Evolutionary conservation across 2,329 filamentous ascomycete species (phyloP).

Genomic region (Colletotrichum sp.): DNA sequence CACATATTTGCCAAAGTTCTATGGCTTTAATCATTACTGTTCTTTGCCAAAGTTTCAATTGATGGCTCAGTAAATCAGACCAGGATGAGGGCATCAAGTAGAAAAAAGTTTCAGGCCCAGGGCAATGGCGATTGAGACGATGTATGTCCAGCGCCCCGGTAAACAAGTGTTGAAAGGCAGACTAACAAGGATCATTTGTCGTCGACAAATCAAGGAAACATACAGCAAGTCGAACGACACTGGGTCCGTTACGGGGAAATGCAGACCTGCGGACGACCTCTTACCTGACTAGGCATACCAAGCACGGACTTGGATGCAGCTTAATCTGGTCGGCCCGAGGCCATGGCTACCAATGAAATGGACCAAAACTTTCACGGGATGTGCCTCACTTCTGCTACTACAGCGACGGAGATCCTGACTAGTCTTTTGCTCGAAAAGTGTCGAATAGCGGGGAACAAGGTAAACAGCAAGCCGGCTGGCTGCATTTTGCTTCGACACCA

Average conservation of each 20-base stretch:
- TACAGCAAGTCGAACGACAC: neutral
- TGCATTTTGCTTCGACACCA: neutral
- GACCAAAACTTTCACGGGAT: neutral
- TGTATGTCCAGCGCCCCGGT: neutral
- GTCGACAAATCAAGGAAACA: neutral
- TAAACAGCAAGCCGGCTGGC: neutral
- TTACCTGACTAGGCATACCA: neutral
- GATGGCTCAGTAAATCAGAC: neutral
- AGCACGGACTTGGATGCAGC: neutral
- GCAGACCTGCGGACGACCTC: neutral
- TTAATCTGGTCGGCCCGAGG: neutral
- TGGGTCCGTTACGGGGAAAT: neutral
- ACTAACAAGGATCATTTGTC: neutral
- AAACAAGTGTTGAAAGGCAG: neutral
- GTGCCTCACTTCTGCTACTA: neutral
- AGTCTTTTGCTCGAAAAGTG: neutral
- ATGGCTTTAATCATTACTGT: neutral
- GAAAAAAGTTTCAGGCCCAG: neutral
- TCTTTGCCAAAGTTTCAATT: neutral
- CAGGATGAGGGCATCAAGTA: neutral
- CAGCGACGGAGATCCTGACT: neutral
- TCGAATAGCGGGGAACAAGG: accelerated
- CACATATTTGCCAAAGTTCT: neutral
- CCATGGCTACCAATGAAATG: neutral
- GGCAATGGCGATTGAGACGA: neutral